A percentile compares a stretch with the other conserved stretches of the same genome.
phyloP scores from a whole-genome alignment of 2,329 filamentous ascomycete genomes.

The Botrytis squamosa region DNA sequence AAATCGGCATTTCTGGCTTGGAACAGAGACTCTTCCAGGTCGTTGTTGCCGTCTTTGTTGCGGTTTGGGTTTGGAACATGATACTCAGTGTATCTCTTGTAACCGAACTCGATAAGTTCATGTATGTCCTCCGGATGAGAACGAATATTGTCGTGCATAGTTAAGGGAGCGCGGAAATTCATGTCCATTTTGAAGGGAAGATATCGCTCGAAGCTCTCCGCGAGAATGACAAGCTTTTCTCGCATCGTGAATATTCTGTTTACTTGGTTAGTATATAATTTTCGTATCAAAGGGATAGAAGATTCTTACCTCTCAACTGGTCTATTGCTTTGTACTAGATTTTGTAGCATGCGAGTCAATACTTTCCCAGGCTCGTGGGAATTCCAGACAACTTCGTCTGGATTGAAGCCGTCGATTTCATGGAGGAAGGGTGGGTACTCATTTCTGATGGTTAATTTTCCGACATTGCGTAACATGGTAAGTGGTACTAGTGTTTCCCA shows the following conservation, averaged over 20 bases:
- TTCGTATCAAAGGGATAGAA: rapidly evolving
- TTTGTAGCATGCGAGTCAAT: not conserved
- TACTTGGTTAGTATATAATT: not conserved
- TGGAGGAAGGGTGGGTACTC: not conserved
- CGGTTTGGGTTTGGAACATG: not conserved
- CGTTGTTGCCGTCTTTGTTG: not conserved
- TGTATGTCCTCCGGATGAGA: not conserved
- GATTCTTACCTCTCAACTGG: not conserved
- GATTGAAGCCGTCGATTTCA: not conserved
- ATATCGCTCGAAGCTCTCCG: constrained; percentile 2
- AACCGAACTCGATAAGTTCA: not conserved
- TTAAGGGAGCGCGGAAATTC: not conserved
- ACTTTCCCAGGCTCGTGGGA: not conserved
- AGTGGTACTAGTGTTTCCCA: not conserved
- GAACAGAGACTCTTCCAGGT: not conserved
- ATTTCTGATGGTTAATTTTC: not conserved
- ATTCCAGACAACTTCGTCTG: not conserved
- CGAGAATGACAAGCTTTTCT: not conserved
- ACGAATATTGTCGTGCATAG: not conserved
- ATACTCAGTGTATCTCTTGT: not conserved
- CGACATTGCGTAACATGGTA: constrained; percentile 5
- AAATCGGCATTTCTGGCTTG: not conserved
- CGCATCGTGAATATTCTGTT: not conserved
- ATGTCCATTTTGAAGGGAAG: not conserved
- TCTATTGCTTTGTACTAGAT: not conserved